Conservation (phyloP, 768 basidiomycete species). For the Xerocomus spinulosus region DNA sequence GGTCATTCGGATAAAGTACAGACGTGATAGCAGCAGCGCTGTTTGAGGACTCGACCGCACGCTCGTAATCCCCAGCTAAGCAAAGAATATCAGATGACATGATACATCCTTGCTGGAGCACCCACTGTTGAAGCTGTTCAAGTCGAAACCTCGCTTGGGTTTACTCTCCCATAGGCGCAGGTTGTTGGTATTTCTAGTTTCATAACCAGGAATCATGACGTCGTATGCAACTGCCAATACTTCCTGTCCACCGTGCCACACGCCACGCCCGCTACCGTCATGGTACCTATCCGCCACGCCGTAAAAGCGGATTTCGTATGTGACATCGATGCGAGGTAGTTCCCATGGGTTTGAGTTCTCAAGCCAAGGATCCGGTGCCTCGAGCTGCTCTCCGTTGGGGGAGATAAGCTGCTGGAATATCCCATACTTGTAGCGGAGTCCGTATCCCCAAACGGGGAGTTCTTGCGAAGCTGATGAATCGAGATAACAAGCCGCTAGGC, state of each 20-base stretch:
- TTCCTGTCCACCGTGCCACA: conserved; percentile 89
- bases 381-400: conserved; percentile 76
- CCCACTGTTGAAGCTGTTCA: conserved; percentile 91
- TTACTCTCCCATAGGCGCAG: conserved; percentile 80
- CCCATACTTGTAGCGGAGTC: conserved; percentile 87
- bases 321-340: conserved; percentile 78
- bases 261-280: conserved; percentile 55
- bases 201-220: conserved; percentile 84
- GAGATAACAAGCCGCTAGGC: conserved; percentile 95
- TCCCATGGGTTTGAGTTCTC: conserved; percentile 88
- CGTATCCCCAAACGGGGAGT: conserved; percentile 94
- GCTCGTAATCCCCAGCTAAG: conserved; percentile 88
- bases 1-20: conserved; percentile 95
- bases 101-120: no score
- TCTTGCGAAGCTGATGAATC: conserved; percentile 89
- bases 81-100: conserved; percentile 2
- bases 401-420: conserved; percentile 95
- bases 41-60: conserved; percentile 81
- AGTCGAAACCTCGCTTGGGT: conserved; percentile 86
- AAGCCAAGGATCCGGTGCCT: conserved; percentile 93
- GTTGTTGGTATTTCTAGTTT: conserved; percentile 86
- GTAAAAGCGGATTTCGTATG: conserved; percentile 84
- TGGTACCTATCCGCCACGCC: conserved; percentile 68
- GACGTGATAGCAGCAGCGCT: conserved; percentile 91
- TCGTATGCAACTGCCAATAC: conserved; percentile 93